Evolutionary conservation across 2,329 filamentous ascomycete species (phyloP).

Genomic region (Cladosporium sp.): DNA sequence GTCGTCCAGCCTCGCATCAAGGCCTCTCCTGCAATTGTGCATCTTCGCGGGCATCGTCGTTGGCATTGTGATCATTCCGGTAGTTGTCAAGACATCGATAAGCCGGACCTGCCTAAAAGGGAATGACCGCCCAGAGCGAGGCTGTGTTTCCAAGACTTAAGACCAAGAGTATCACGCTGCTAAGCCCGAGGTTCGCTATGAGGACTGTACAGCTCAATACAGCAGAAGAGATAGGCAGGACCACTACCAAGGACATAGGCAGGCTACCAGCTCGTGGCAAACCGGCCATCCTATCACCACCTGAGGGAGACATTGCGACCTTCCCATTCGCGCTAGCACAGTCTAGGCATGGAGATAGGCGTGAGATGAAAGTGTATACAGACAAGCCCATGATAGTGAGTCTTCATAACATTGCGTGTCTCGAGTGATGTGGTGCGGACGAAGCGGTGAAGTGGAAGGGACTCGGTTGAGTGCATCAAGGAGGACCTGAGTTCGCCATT

Average conservation of each 20-base stretch:
- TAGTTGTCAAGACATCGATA: constrained; percentile 8
- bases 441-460: no score
- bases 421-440: no score
- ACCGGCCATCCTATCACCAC: background rate
- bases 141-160: background rate
- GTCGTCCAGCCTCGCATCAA: background rate
- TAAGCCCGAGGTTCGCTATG: constrained; percentile 4
- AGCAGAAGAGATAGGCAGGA: background rate
- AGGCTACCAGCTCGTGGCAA: background rate
- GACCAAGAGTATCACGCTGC: background rate
- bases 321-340: background rate
- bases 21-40: no score
- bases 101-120: constrained; percentile 9
- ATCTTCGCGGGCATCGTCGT: background rate
- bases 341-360: constrained; percentile 4
- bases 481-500: no score
- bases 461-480: no score
- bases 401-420: no score
- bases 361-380: no score
- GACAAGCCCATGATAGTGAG: no score
- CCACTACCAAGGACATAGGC: background rate
- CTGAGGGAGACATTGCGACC: background rate
- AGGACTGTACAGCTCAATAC: background rate
- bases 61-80: background rate
- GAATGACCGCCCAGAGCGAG: constrained; percentile 10